A percentile compares a stretch with the other conserved stretches of the same genome.
Evolutionary conservation across 202 grass and related monocot species (phyloP).

Genomic region (Elaeis oleifera): DNA sequence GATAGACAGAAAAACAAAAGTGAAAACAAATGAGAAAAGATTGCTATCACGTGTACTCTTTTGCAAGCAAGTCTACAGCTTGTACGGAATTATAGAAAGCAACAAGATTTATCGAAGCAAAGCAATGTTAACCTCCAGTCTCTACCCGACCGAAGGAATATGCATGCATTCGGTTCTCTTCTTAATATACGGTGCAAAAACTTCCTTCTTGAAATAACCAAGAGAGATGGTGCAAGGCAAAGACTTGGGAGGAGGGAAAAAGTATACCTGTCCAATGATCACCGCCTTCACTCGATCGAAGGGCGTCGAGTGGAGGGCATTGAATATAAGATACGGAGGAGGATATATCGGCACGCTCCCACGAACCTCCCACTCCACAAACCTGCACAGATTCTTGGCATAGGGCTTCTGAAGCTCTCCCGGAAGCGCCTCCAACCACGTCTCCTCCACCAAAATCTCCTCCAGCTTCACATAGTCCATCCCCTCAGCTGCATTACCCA

Average conservation of each 20-base stretch:
- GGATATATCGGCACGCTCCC: constrained; percentile 63
- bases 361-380: constrained; percentile 46
- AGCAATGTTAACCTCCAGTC: too few species aligned
- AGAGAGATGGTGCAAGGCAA: too few species aligned
- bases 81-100: too few species aligned
- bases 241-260: neutral
- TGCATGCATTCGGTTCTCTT: too few species aligned
- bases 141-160: too few species aligned
- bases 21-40: too few species aligned
- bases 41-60: too few species aligned
- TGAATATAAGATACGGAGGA: constrained; percentile 62
- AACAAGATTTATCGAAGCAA: too few species aligned
- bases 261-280: constrained; percentile 84
- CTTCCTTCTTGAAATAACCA: too few species aligned
- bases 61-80: too few species aligned
- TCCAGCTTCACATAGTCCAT: constrained; percentile 49
- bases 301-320: constrained; percentile 73
- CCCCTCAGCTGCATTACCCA: constrained; percentile 25
- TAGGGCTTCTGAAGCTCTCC: constrained; percentile 77
- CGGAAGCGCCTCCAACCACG: constrained; percentile 48
- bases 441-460: constrained; percentile 79
- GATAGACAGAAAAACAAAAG: too few species aligned
- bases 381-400: constrained; percentile 68
- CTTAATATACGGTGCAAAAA: too few species aligned
- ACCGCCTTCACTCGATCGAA: constrained; percentile 77